Conservation (phyloP, 495 filamentous ascomycete species). For the Bathelium albidoporum region DNA sequence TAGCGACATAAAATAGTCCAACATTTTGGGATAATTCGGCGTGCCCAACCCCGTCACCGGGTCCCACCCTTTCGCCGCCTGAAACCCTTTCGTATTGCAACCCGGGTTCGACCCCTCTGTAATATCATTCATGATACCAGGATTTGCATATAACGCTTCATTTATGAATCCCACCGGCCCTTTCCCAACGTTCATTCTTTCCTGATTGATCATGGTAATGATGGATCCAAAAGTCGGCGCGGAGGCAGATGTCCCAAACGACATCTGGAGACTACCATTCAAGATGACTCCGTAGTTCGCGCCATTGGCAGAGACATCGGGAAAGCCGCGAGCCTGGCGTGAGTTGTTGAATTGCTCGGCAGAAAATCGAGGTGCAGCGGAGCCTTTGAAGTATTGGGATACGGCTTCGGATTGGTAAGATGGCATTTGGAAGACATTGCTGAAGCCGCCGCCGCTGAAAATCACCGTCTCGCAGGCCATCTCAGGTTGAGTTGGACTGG, state of each 20-base stretch:
- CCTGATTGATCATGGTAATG: slow-evolving; percentile 10
- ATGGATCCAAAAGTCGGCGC: slow-evolving; percentile 9
- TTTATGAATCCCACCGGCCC: slow-evolving; percentile 11
- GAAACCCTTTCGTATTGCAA: slow-evolving; percentile 8
- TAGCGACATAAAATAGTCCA: slow-evolving; percentile 7
- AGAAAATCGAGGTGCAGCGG: slow-evolving; percentile 36
- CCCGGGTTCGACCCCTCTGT: slow-evolving; percentile 9
- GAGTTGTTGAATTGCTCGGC: slow-evolving; percentile 46
- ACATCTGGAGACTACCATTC: neutral
- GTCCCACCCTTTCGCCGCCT: slow-evolving; percentile 14
- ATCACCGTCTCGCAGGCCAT: slow-evolving; percentile 12
- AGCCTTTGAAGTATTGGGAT: slow-evolving; percentile 36
- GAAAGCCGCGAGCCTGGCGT: slow-evolving; percentile 49
- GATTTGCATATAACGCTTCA: slow-evolving; percentile 7
- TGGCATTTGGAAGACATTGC: slow-evolving; percentile 51
- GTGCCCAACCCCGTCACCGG: slow-evolving; percentile 14
- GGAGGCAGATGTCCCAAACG: slow-evolving; percentile 6
- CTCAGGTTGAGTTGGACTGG: neutral
- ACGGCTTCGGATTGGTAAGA: slow-evolving; percentile 47
- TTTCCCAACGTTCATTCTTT: slow-evolving; percentile 7
- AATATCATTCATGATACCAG: slow-evolving; percentile 11
- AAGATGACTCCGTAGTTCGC: slow-evolving; percentile 3
- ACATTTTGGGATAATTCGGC: slow-evolving; percentile 14
- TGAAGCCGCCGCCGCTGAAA: slow-evolving; percentile 49
- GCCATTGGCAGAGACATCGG: slow-evolving; percentile 48